These are phyloP conservation scores for Pleurotus cornucopiae DNA, from an alignment of 768 basidiomycete species.

Conservation along the genomic window DNA sequence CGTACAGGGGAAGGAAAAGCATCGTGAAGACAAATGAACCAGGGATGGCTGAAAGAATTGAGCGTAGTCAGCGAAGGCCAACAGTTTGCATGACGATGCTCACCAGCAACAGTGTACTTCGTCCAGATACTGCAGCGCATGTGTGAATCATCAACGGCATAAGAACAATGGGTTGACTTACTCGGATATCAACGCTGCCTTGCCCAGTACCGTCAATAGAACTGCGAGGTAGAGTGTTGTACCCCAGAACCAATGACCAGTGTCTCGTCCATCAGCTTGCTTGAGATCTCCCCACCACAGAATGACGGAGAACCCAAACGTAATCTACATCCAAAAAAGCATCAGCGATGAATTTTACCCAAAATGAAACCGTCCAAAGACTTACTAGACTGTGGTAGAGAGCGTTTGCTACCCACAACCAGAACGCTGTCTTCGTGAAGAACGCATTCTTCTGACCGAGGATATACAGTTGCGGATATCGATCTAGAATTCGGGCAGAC, in stretches of 20 bases:
- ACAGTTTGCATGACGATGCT: conserved; percentile 14
- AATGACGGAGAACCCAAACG: conserved; percentile 84
- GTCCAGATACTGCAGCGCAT: conserved; percentile 82
- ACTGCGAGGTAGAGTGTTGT: conserved; percentile 93
- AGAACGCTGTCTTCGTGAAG: conserved; percentile 87
- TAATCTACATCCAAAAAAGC: conserved; percentile 43
- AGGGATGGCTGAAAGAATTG: conserved; percentile 68
- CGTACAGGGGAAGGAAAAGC: conserved; percentile 89
- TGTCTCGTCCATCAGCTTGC: conserved; percentile 72
- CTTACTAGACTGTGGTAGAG: conserved; percentile 85
- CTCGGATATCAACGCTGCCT: conserved; percentile 97
- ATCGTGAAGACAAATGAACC: conserved; percentile 98
- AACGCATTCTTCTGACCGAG: conserved; percentile 94
- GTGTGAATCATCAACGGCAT: conserved; percentile 1
- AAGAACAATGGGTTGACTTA: conserved; percentile 37
- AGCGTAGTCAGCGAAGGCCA: conserved; percentile 6
- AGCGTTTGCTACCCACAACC: conserved; percentile 89
- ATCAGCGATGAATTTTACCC: conserved; percentile 1
- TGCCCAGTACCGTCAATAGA: conserved; percentile 91
- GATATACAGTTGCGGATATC: conserved; percentile 94
- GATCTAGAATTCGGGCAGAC: conserved; percentile 91
- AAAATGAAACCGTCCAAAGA: neutral
- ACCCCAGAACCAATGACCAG: conserved; percentile 99
- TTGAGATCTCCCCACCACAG: conserved; percentile 94
- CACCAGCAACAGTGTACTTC: conserved; percentile 93